These are phyloP conservation scores for Pontederia paniculata DNA, from an alignment of 176 grass and related monocot species.

Conservation along the genomic window DNA sequence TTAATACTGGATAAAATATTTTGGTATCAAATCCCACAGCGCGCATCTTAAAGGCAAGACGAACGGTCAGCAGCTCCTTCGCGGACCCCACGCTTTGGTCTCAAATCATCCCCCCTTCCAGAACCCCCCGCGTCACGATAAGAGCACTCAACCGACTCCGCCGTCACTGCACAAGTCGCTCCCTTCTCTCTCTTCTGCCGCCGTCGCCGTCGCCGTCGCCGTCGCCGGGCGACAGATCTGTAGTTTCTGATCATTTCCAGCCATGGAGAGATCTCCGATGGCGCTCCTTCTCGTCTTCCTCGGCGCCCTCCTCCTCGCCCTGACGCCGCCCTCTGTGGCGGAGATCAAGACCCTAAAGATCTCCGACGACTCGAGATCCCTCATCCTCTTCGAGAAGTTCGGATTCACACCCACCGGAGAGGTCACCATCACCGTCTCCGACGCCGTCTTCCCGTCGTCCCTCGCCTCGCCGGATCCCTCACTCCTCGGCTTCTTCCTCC, in stretches of 20 bases:
- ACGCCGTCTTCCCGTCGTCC: conserved; percentile 29
- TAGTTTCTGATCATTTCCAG: too few species aligned
- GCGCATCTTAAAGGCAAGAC: too few species aligned
- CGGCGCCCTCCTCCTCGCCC: conserved; percentile 11
- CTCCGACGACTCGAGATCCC: conserved; percentile 34
- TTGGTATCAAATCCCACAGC: too few species aligned
- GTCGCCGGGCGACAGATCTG: too few species aligned
- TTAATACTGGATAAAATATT: too few species aligned
- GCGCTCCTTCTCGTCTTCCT: conserved; percentile 21
- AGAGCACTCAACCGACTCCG: too few species aligned
- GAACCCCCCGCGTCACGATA: too few species aligned
- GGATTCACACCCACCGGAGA: conserved; percentile 49
- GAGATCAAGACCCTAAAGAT: conserved; percentile 77
- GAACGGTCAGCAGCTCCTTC: too few species aligned
- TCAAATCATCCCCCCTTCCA: too few species aligned
- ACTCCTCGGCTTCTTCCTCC: conserved; percentile 74
- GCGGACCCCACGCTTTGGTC: too few species aligned
- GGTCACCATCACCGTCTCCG: conserved; percentile 34
- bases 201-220: too few species aligned
- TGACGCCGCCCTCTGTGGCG: conserved; percentile 28
- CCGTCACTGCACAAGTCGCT: neutral
- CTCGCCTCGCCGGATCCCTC: conserved; percentile 22
- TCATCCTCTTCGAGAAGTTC: conserved; percentile 98
- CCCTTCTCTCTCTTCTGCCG: conserved; percentile 9
- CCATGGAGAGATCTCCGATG: too few species aligned